phyloP scores from a whole-genome alignment of 192 early-diverging fungal genomes.

The Coemansia pectinata region DNA sequence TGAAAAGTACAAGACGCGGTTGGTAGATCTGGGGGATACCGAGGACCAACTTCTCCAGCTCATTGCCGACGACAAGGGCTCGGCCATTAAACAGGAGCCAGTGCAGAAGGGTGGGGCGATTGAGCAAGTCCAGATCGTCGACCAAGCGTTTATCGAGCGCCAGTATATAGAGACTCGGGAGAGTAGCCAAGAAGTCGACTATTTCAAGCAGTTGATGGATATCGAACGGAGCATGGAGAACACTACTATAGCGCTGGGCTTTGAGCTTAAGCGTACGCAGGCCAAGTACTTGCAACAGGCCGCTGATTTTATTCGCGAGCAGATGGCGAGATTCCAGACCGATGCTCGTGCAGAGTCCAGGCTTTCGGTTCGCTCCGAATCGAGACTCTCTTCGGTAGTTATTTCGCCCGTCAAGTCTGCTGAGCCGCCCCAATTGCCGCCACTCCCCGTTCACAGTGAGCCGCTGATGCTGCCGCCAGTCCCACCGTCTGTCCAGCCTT shows the following conservation, averaged over 20 bases:
- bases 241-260: conserved; percentile 51
- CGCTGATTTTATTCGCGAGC: conserved; percentile 54
- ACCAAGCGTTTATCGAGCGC: conserved; percentile 50
- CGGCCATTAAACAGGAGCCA: neutral
- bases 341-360: conserved; percentile 24
- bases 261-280: conserved; percentile 55
- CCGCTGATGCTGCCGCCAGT: conserved; percentile 4
- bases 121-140: conserved; percentile 30
- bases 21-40: conserved; percentile 16
- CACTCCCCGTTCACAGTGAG: neutral
- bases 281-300: conserved; percentile 52
- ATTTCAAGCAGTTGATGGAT: conserved; percentile 52
- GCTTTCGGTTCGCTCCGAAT: conserved; percentile 4
- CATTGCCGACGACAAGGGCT: neutral
- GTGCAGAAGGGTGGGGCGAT: neutral
- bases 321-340: conserved; percentile 38
- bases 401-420: neutral
- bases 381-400: neutral
- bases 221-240: conserved; percentile 56
- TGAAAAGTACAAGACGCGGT: conserved; percentile 22
- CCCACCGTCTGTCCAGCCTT: conserved; percentile 7
- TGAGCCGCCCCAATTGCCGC: neutral
- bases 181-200: conserved; percentile 47
- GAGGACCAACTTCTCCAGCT: conserved; percentile 42
- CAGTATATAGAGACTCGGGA: conserved; percentile 55